Evolutionary conservation across 495 filamentous ascomycete genomes (phyloP), one percentile per base, ranked within the genome.

Genomic region (Parathielavia appendiculata): DNA sequence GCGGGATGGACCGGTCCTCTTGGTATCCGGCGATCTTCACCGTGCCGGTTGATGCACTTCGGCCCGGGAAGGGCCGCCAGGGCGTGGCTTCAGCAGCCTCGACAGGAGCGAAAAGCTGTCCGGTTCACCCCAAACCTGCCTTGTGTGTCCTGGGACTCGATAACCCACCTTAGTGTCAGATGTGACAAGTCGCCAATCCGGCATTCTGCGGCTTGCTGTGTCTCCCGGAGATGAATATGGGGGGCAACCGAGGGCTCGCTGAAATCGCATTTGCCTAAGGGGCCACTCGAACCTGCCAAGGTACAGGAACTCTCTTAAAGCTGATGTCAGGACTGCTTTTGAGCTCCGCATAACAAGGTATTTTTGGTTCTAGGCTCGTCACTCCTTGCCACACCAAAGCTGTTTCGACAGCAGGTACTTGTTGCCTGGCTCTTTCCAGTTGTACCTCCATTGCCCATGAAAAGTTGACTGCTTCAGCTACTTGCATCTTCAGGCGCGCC

Each of bases 51-150:
- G 34, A 39, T 40, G 41, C 57, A 41, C 39, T 23, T 46, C 49
- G 30, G 19, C 4, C 50, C 49, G 57, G 56, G 41, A 46, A 20
- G 39, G 26, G 50, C 57, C 57, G 43, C 50, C 48, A 53, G 47
- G 47, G 49, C 49, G 38, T 40, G 32, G 40, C 50, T 48, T 20
- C 49, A 30, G 17, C 20, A 47, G 41, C 49, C 30, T 47, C 26
- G 9, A 53, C 38, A 20, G 17, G 10, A 40, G 19, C 30, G 30
- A 30, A 32, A 3, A 6, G 12, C 41, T 59, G 40, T 26, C 38
- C 40, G 40, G 32, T 32, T 11, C 36, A 22, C 26, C 57, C 57
- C 17, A 47, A 47, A 47, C 32, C 40, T 41, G 40, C 17, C 34
- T 4, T 52, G 12, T 59, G 49, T 43, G 43, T 45, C 49, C 38